Percentiles rank a stretch among this genome's conserved stretches.
Conservation (phyloP, 23 red algal genomes). For the Gracilariopsis chorda region DNA sequence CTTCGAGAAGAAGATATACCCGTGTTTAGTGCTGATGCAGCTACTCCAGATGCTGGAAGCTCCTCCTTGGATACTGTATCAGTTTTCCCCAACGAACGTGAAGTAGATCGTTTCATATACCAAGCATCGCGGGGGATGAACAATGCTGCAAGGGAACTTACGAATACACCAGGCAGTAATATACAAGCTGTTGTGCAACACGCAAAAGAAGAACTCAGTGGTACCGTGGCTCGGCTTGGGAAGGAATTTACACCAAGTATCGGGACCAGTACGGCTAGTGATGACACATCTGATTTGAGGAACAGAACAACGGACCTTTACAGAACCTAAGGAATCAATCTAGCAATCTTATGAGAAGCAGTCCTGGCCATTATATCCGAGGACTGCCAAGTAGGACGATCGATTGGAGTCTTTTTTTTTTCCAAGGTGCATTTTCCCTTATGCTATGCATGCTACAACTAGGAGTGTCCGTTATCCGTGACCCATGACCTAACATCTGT, state of each 20-base stretch:
- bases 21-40: not conserved
- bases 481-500: not conserved
- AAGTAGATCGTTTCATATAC: slow-evolving; percentile 39
- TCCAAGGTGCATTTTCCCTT: not conserved
- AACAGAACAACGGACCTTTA: slow-evolving; percentile 5
- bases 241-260: slow-evolving; percentile 19
- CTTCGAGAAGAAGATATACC: slow-evolving; percentile 1
- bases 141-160: slow-evolving; percentile 46
- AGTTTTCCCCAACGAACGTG: not conserved
- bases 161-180: slow-evolving; percentile 39
- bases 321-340: not conserved
- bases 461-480: not conserved
- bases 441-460: not conserved
- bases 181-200: slow-evolving; percentile 29
- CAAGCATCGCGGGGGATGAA: slow-evolving; percentile 44
- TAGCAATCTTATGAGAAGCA: not conserved
- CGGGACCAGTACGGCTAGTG: slow-evolving; percentile 44
- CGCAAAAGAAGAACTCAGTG: slow-evolving; percentile 65
- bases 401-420: slow-evolving; percentile 4
- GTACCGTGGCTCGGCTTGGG: slow-evolving; percentile 18
- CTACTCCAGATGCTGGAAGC: not conserved
- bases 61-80: not conserved
- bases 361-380: not conserved
- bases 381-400: not conserved
- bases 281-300: slow-evolving; percentile 21